Conservation (phyloP, 2,329 filamentous ascomycete genomes). For the Fusarium pseudograminearum region DNA sequence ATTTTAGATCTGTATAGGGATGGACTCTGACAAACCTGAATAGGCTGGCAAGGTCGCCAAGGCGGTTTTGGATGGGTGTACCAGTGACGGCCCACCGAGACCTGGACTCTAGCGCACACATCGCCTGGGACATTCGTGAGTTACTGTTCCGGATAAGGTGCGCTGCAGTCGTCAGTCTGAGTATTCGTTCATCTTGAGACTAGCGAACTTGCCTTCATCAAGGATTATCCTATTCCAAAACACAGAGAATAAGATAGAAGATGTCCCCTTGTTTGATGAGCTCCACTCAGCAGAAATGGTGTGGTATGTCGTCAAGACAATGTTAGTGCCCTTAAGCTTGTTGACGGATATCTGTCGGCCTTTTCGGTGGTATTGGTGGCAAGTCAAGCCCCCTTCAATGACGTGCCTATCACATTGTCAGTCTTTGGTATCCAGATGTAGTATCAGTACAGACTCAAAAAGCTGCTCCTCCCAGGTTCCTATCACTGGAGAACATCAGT, state of each 20-base stretch:
- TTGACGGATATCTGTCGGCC: conserved; percentile 16
- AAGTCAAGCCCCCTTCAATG: conserved; percentile 34
- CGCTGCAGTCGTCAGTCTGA: conserved; percentile 5
- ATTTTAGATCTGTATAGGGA: conserved; percentile 51
- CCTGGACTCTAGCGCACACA: conserved; percentile 53
- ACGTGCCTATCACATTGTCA: conserved; percentile 43
- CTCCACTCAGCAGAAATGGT: conserved; percentile 55
- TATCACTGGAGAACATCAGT: conserved; percentile 48
- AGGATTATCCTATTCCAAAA: conserved; percentile 51
- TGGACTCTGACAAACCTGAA: conserved; percentile 58
- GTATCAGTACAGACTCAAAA: conserved; percentile 18
- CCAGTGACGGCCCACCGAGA: conserved; percentile 62
- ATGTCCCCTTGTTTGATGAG: not conserved
- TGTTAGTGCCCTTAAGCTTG: conserved; percentile 32
- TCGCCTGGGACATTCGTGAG: conserved; percentile 46
- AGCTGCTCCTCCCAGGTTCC: conserved; percentile 56
- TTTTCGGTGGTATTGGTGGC: conserved; percentile 50
- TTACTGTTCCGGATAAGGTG: conserved; percentile 36
- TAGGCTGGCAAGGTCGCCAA: conserved; percentile 57
- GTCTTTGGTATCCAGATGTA: accelerated
- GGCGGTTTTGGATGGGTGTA: conserved; percentile 62
- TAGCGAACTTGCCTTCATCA: conserved; percentile 15
- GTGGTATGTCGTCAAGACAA: conserved; percentile 59
- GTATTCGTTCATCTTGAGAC: accelerated
- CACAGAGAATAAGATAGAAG: conserved; percentile 49